Base-by-base conservation (phyloP, 257 asterid species). In the Mentha longifolia region DNA sequence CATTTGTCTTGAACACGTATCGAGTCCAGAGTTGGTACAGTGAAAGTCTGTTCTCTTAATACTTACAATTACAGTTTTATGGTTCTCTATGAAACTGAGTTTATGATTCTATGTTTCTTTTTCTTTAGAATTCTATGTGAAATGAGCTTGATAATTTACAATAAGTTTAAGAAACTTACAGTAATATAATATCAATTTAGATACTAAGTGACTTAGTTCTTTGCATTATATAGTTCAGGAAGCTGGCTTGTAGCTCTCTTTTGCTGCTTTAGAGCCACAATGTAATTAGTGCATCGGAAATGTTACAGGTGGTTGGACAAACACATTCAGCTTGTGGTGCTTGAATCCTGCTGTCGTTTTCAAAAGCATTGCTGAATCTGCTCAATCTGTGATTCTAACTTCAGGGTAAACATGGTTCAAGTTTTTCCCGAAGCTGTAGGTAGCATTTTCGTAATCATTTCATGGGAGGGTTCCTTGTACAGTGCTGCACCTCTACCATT, bases 321-420 rank as follows among this genome's bases (percentile, higher is more conserved):
- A 75, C 74, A 82, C 85, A 16, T 74, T 88, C 70, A 89, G 92
- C 81, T 75, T 95, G 77, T 91, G 99, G 98, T 89, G 98, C 93
- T 81, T 91, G 85, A 91, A 95, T 84, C 98, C 99, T 70, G 85
- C 99, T 52, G 92, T 89, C 9, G 97, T 92, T 72, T 95, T 95
- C 87, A 92, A 83, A 85, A 83, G 84, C 81, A 87, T 95, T 72
- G 87, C 98, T 52, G 91, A 87, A 49, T 37, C 72, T 82, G 90
- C 97, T 61, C 88, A 86, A 71, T 91, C 99, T n/a, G 98, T 95
- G 72, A 88, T 95, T 65, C 83, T 95, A 67, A 95, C 99, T 69
- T 95, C 99, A 2, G 99, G 99, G 99, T 92, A 83, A 84, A 82
- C 76, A 75, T 77, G 49, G 70, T 74, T 58, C 22, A 46, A 51